Base-by-base conservation (phyloP, 2,329 filamentous ascomycete genomes). In the Epichloe uncinata region DNA sequence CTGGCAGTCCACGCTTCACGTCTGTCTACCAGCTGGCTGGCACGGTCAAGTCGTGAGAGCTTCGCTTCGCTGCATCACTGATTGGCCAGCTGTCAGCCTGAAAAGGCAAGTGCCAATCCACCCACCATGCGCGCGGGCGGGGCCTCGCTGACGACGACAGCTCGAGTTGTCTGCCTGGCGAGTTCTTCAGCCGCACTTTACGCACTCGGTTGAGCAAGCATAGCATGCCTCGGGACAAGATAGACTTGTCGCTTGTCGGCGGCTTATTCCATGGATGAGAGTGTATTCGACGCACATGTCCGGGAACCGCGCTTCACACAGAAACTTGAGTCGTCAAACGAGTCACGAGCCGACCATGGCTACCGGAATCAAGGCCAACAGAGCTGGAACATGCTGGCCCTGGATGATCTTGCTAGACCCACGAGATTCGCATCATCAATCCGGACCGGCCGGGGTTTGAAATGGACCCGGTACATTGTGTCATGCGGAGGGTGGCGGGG, bases 371-470 rank as follows among this genome's bases (percentile, higher is more conserved):
- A 56, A 22, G 54, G 46, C 2, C 40, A 56, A 22, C 57, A 0
- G 55, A 58, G 9, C 47, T 56, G 13, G 61, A 64, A 15, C 53
- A 63, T 40, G 48, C 62, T 15, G 55, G 55, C 60, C 54, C 66
- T 67, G 49, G 62, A 69, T 48, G 50, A 53, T 2, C 50, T 66
- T 3, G 66, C 65, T 15, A 60, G 58, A 45, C 46, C 37, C 55
- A 66, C 52, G 53, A 57, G 18, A 53, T 68, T 18, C 63, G 66
- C 34, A 57, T 69, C 43, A 58, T 69, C 50, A 52, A 54, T 49
- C 50, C 56, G 0, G 65, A 69, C 51, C 54, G 66, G 5, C 66
- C 68, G 0, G 66, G 66, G 8, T 60, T 69, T 41, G 67, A 66
- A 11, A 59, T 60, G 1, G 48, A 52, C 4, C 48, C 55, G 0